These are phyloP conservation scores for Raphidocelis subcapitata DNA, from an alignment of 139 green algal genomes.

Conservation along the genomic window DNA sequence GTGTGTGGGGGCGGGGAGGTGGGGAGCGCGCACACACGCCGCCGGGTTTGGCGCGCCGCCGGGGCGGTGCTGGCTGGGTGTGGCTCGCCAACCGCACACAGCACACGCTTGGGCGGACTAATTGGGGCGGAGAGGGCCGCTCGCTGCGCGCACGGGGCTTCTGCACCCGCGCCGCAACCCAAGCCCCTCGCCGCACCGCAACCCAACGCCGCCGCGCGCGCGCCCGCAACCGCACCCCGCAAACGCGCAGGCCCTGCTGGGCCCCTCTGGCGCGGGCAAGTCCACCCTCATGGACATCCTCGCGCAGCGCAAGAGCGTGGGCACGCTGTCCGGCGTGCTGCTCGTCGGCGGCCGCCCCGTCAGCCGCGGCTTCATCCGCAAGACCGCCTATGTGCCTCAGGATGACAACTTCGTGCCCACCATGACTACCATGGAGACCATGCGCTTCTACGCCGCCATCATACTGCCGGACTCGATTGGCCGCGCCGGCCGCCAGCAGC, in stretches of 20 bases:
- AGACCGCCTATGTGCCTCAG: conserved; percentile 9
- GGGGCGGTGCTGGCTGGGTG: too few relatives aligned
- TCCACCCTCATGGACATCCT: conserved; percentile 45
- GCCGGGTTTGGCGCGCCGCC: too few relatives aligned
- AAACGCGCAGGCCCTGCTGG: conserved; percentile 29
- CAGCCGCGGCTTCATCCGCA: conserved; percentile 13
- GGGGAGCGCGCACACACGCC: too few relatives aligned
- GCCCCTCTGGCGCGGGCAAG: conserved; percentile 36
- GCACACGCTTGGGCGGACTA: too few relatives aligned
- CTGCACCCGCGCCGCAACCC: not conserved
- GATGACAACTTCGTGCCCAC: conserved; percentile 41
- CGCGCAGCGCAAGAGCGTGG: conserved; percentile 30
- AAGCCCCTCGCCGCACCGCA: not conserved
- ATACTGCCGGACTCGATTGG: conserved; percentile 22
- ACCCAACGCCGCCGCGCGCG: not conserved
- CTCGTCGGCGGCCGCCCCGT: conserved; percentile 15
- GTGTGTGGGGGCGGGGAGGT: not conserved
- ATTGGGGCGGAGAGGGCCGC: not conserved
- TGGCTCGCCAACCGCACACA: too few relatives aligned
- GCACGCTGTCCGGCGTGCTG: conserved; percentile 13
- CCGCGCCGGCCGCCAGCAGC: conserved; percentile 5
- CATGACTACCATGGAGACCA: conserved; percentile 34
- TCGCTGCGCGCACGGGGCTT: not conserved
- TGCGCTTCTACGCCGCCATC: conserved; percentile 41
- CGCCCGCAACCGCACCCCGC: not conserved